Percentiles rank a stretch among this genome's conserved stretches.
Evolutionary conservation across 495 filamentous ascomycete genomes (phyloP).

Genomic region (Apiosordaria backusii): DNA sequence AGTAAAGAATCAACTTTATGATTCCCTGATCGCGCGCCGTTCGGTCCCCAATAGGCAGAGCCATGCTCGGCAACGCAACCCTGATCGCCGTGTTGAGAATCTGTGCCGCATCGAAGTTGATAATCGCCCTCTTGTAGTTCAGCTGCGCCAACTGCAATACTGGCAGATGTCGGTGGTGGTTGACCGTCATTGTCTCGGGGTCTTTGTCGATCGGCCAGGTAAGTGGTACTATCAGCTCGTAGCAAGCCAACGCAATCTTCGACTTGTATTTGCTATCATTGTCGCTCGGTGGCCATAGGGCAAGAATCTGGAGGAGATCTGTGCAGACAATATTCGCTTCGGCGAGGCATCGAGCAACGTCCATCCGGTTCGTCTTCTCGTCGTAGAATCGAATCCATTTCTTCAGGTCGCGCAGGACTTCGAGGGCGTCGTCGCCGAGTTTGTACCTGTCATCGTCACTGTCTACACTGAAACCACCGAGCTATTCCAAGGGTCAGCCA

Average conservation of each 20-base stretch:
- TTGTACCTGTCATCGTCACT: conserved; percentile 71
- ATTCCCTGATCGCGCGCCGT: conserved; percentile 82
- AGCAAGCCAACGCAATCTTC: conserved; percentile 66
- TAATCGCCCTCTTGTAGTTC: conserved; percentile 80
- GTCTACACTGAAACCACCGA: conserved; percentile 80
- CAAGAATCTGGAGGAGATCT: conserved; percentile 86
- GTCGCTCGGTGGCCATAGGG: conserved; percentile 68
- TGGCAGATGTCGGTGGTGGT: conserved; percentile 86
- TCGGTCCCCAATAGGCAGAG: conserved; percentile 69
- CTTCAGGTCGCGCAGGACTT: conserved; percentile 86
- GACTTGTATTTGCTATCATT: conserved; percentile 73
- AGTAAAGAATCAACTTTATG: conserved; percentile 85
- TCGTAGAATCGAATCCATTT: conserved; percentile 95
- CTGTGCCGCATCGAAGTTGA: conserved; percentile 70
- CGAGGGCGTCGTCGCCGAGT: conserved; percentile 88
- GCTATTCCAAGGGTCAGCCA: conserved; percentile 44
- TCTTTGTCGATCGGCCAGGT: conserved; percentile 92
- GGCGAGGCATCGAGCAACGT: conserved; percentile 88
- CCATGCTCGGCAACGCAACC: conserved; percentile 84
- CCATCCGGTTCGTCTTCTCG: conserved; percentile 87
- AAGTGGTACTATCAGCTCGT: conserved; percentile 89
- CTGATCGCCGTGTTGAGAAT: conserved; percentile 76
- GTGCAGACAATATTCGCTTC: conserved; percentile 89
- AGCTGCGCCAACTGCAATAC: conserved; percentile 84
- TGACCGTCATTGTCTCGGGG: conserved; percentile 72